A percentile compares a stretch with the other conserved stretches of the same genome.
These are phyloP conservation scores for Colletotrichum navitas DNA, from an alignment of 2,329 filamentous ascomycete species.

Conservation along the genomic window DNA sequence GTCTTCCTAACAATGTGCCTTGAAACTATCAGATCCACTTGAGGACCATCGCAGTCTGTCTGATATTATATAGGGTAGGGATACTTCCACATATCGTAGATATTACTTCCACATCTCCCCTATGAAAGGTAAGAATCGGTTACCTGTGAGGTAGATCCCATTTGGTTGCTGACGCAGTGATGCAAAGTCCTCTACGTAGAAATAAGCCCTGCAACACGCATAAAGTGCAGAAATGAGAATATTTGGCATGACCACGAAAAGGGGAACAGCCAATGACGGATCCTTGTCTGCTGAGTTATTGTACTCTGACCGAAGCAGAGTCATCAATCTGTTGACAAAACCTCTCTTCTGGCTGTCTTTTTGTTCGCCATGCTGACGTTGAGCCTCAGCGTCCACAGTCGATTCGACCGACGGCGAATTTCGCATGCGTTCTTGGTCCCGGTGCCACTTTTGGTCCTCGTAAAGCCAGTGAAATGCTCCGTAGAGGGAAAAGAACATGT, in stretches of 20 bases:
- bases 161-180: slow-evolving; percentile 19
- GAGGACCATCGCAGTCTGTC: background rate
- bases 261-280: background rate
- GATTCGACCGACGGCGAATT: too few species aligned
- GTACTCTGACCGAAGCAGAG: background rate
- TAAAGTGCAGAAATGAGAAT: slow-evolving; percentile 3
- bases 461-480: slow-evolving; percentile 12
- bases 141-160: background rate
- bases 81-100: background rate
- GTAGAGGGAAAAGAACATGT: slow-evolving; percentile 13
- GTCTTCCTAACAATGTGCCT: background rate
- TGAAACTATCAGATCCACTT: background rate
- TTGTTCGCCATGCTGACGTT: background rate
- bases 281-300: slow-evolving; percentile 1
- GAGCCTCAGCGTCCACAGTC: background rate
- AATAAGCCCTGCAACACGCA: background rate
- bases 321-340: background rate
- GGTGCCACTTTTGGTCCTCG: slow-evolving; percentile 7
- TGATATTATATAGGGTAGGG: background rate
- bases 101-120: slow-evolving; percentile 9
- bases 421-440: background rate
- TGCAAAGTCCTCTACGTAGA: slow-evolving; percentile 22
- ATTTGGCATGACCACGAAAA: background rate
- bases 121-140: slow-evolving; percentile 19
- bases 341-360: background rate